Conservation (phyloP, 139 green algal species). For the Picochlorum sp. region DNA sequence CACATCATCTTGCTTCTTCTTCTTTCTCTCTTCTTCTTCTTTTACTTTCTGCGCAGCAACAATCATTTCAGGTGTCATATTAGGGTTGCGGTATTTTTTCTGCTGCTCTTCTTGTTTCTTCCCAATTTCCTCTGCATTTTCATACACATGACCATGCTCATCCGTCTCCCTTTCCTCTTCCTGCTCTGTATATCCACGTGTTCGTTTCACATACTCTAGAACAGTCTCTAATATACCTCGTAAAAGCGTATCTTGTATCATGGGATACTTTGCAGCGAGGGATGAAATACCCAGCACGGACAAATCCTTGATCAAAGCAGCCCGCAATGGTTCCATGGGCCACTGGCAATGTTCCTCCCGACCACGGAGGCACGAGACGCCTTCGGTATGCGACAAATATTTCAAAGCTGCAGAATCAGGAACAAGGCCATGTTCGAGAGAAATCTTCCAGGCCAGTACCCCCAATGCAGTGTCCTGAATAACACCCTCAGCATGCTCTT, state of each 20-base stretch:
- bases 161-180: constrained; percentile 41
- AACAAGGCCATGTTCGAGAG: constrained; percentile 58
- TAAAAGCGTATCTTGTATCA: constrained; percentile 58
- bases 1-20: constrained; percentile 26
- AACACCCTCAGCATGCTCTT: constrained; percentile 37
- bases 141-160: constrained; percentile 47
- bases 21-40: not conserved
- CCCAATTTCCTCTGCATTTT: constrained; percentile 48
- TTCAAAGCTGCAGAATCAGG: constrained; percentile 59
- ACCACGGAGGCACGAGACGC: constrained; percentile 25
- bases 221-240: constrained; percentile 52
- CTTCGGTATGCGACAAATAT: constrained; percentile 38
- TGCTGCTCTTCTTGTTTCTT: constrained; percentile 34
- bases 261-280: constrained; percentile 69
- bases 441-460: constrained; percentile 42
- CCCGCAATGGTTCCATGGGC: constrained; percentile 62
- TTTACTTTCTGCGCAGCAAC: constrained; percentile 6
- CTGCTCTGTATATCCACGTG: constrained; percentile 44
- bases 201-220: constrained; percentile 48
- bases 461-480: constrained; percentile 40
- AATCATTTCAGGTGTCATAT: constrained; percentile 2
- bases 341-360: constrained; percentile 20
- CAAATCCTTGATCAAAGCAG: constrained; percentile 53
- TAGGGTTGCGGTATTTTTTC: constrained; percentile 11
- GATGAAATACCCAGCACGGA: constrained; percentile 50